A percentile compares a stretch with the other conserved stretches of the same genome.
These are phyloP conservation scores for Cylindrodendrum hubeiense DNA, from an alignment of 2,329 filamentous ascomycete genomes.

Conservation along the genomic window DNA sequence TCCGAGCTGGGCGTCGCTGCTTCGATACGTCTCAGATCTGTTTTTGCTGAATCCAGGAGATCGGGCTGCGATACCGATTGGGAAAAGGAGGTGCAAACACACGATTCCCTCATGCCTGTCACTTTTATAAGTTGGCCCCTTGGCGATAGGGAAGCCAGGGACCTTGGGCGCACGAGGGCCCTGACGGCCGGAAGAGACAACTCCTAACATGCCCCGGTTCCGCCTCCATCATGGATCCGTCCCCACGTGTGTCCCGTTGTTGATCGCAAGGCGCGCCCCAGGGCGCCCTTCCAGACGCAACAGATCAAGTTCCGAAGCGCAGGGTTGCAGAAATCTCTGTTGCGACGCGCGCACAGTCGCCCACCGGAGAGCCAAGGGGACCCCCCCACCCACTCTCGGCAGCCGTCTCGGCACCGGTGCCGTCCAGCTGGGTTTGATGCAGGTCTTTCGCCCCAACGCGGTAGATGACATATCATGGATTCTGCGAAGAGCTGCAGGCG, in stretches of 20 bases:
- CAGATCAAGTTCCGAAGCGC: too few relatives aligned
- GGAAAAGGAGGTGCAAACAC: too few relatives aligned
- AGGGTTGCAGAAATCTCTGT: conserved; percentile 20
- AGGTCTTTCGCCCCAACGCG: neutral
- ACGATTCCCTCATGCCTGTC: too few relatives aligned
- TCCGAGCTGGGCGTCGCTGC: neutral
- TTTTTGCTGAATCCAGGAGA: too few relatives aligned
- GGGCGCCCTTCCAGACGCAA: neutral
- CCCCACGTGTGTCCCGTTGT: neutral
- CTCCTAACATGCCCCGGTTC: conserved; percentile 28
- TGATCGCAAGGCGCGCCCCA: neutral
- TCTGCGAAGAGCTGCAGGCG: neutral
- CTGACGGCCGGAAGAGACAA: neutral
- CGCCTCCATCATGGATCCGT: neutral
- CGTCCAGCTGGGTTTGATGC: neutral
- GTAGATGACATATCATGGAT: neutral
- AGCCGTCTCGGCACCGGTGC: conserved; percentile 38
- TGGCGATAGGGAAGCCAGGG: too few relatives aligned
- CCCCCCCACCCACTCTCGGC: conserved; percentile 27
- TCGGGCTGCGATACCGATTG: too few relatives aligned
- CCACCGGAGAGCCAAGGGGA: neutral
- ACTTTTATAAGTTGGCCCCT: too few relatives aligned
- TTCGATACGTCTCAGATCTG: too few relatives aligned
- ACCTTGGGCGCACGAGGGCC: too few relatives aligned
- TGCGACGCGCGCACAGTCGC: conserved; percentile 1